These are phyloP conservation scores for Microdochium bolleyi DNA, from an alignment of 2,329 filamentous ascomycete genomes.

Conservation along the genomic window DNA sequence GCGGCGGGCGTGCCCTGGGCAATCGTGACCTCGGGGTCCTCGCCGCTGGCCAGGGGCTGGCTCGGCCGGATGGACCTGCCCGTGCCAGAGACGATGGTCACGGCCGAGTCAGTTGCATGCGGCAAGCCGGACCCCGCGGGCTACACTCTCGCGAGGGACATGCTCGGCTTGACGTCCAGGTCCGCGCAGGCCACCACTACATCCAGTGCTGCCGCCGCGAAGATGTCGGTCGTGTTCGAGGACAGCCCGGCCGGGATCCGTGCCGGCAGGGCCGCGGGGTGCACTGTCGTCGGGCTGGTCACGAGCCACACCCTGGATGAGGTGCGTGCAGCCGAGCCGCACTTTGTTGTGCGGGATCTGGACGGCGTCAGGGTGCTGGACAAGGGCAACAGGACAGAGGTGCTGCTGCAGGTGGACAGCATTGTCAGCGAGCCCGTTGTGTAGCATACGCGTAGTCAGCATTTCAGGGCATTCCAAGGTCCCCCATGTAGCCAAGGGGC, in stretches of 20 bases:
- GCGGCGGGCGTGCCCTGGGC: conserved; percentile 64
- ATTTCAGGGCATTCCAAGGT: no score
- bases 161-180: conserved; percentile 50
- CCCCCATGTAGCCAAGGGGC: no score
- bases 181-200: no score
- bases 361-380: no score
- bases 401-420: no score
- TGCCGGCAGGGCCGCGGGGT: conserved; percentile 79
- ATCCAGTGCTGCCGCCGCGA: no score
- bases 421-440: no score
- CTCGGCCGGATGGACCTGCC: conserved; percentile 58
- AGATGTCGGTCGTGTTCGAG: conserved; percentile 66
- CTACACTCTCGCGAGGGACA: conserved; percentile 60
- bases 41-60: conserved; percentile 64
- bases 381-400: no score
- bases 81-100: conserved; percentile 57
- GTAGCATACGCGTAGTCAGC: no score
- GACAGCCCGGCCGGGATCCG: conserved; percentile 81
- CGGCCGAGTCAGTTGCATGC: conserved; percentile 65
- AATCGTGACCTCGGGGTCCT: conserved; percentile 72
- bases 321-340: no score
- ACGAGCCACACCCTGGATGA: conserved; percentile 75
- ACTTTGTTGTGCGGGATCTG: no score
- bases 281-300: conserved; percentile 73
- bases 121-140: conserved; percentile 74